Evolutionary conservation across 768 basidiomycete genomes (phyloP), one percentile per base, ranked within the genome.

Genomic region (Cystobasidium onofrii): DNA sequence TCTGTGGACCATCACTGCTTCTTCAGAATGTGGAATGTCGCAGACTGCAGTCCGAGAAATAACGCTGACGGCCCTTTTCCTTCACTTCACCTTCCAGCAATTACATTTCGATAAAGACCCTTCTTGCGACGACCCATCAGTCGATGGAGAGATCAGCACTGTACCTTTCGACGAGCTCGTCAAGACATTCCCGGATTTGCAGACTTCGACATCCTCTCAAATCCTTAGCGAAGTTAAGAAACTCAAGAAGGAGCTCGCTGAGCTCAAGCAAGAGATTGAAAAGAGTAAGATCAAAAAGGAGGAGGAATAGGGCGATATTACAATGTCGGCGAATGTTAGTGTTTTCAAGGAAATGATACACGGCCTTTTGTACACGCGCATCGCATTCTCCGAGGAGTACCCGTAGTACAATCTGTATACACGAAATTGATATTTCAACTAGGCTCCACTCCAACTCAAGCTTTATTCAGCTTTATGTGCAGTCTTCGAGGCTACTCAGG

Each of bases 161-260:
- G 75, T 80, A 39, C 79, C 75, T 43, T 83, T 83, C 70, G 78
- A 76, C 4, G 80, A 83, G 4, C 64, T 79, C 23, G 75, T 75
- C 73, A 74, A 74, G 66, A 67, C 33, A 25, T 64, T 79, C 75
- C 78, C 78, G 18, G 70, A 64, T 50, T 23, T 73, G 31, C 43
- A 60, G 33, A 63, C 72, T 20, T 43, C 54, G 13, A 64, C 74
- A 1, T 25, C 73, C 0, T 43, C 55, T 6, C 52, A 43, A 23
- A 52, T 71, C 34, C 39, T 73, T 1, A 27, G 10, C 1, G 73
- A 75, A 50, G 61, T 75, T 29, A 75, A 72, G 34, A 71, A 61
- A n/a, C 43, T 75, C 15, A 31, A 41, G 27, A 74, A 66, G 41
- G 73, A 74, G 63, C 29, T 74, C 7, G 63, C 52, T 7, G 64